These are phyloP conservation scores for Sisymbrium altissimum DNA, from an alignment of 345 rosid species.

Conservation along the genomic window DNA sequence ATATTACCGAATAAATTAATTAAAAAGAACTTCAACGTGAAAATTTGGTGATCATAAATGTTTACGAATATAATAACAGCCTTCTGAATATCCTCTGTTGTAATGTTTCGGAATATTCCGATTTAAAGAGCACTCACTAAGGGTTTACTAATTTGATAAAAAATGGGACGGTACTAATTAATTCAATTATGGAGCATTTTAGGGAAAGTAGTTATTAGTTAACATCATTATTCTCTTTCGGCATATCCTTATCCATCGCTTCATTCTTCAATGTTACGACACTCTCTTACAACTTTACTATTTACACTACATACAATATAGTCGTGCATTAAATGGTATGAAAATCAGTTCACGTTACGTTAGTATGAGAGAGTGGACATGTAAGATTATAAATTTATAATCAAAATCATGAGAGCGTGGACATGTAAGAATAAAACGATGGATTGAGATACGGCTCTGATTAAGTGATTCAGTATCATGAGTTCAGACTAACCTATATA, in stretches of 20 bases:
- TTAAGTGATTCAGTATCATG: no score
- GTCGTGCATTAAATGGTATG: not conserved
- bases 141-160: not conserved
- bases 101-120: constrained; percentile 18
- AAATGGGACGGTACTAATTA: not conserved
- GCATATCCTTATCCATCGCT: not conserved
- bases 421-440: no score
- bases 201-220: constrained; percentile 16
- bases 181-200: constrained; percentile 13
- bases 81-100: constrained; percentile 14
- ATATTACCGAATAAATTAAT: not conserved
- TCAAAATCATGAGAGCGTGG: no score
- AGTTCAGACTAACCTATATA: not conserved
- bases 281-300: not conserved
- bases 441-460: no score
- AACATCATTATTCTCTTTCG: constrained; percentile 10
- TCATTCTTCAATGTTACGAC: not conserved
- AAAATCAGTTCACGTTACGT: not conserved
- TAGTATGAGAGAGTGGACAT: no score
- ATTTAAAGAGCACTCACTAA: not conserved
- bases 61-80: not conserved
- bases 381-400: no score
- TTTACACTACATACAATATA: not conserved
- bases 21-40: not conserved
- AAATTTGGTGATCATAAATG: constrained; percentile 6